phyloP scores from a whole-genome alignment of 2,329 filamentous ascomycete genomes.

The Aspergillus unguis region DNA sequence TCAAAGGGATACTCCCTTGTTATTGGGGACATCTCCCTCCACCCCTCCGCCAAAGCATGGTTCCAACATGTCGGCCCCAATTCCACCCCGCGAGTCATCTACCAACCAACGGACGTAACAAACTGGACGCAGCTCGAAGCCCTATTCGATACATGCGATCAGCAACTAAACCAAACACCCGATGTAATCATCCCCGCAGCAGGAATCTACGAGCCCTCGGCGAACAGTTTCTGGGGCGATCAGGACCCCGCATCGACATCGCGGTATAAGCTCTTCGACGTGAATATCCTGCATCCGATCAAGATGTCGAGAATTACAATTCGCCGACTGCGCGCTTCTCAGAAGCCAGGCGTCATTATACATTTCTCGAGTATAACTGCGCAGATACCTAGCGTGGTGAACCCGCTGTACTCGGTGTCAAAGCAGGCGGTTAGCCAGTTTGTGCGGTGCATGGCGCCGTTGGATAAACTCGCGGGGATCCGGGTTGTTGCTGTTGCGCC shows the following conservation, averaged over 20 bases:
- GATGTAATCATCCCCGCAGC: not conserved
- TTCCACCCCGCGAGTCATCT: not conserved
- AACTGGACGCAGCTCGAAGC: not conserved
- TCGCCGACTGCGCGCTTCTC: not conserved
- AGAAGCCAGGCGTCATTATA: not conserved
- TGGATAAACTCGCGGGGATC: not conserved
- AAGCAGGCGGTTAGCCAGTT: slow-evolving; percentile 1
- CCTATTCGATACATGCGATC: not conserved
- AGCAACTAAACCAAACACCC: not conserved
- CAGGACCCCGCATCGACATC: not conserved
- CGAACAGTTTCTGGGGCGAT: not conserved
- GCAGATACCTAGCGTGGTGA: not conserved
- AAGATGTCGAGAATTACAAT: not conserved
- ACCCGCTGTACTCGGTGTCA: not conserved
- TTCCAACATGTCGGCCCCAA: not conserved
- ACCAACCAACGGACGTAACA: not conserved
- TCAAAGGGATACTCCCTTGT: not conserved
- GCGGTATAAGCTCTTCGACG: not conserved
- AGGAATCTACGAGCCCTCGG: not conserved
- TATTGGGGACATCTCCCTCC: not conserved
- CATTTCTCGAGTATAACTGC: not conserved
- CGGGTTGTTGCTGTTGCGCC: not conserved
- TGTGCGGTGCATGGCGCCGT: not conserved
- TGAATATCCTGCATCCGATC: not conserved
- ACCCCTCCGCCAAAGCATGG: not conserved